Evolutionary conservation across 2,329 filamentous ascomycete species (phyloP).

Genomic region (Orbilia blumenaviensis): DNA sequence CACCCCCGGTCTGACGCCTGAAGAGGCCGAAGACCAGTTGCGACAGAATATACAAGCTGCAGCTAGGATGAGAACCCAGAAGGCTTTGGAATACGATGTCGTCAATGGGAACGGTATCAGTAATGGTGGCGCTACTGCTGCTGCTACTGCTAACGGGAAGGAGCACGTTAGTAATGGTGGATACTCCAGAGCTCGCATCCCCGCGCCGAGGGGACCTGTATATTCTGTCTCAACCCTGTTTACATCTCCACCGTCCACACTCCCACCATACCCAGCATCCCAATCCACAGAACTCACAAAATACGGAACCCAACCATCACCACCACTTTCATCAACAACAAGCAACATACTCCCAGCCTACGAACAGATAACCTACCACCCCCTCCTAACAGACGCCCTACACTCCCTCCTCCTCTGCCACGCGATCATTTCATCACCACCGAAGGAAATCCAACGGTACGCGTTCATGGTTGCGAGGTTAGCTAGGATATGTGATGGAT

Average conservation of each 20-base stretch:
- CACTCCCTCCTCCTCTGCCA: conserved; percentile 82
- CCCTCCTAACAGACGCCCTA: conserved; percentile 78
- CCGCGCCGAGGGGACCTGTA: conserved; percentile 63
- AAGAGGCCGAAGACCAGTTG: conserved; percentile 59
- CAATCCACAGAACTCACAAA: conserved; percentile 58
- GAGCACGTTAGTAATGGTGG: conserved; percentile 58
- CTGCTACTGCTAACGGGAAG: conserved; percentile 6
- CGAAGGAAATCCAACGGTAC: conserved; percentile 79
- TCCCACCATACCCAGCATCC: conserved; percentile 71
- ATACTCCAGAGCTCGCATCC: conserved; percentile 30
- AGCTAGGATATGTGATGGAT: conserved; percentile 77
- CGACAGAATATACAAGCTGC: conserved; percentile 50
- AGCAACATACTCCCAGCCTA: conserved; percentile 62
- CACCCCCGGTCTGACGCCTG: conserved; percentile 73
- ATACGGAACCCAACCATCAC: conserved; percentile 58
- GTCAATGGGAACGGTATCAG: conserved; percentile 24
- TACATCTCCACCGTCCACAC: conserved; percentile 70
- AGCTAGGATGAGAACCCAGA: conserved; percentile 36
- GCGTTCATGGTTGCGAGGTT: conserved; percentile 83
- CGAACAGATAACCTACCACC: conserved; percentile 81
- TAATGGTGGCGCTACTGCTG: neutral
- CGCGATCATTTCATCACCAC: conserved; percentile 78
- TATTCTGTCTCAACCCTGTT: conserved; percentile 74
- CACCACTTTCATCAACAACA: conserved; percentile 59
- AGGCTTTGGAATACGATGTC: conserved; percentile 47